Conservation (phyloP, 2,329 filamentous ascomycete genomes). For the Ceratocystis lukuohia region DNA sequence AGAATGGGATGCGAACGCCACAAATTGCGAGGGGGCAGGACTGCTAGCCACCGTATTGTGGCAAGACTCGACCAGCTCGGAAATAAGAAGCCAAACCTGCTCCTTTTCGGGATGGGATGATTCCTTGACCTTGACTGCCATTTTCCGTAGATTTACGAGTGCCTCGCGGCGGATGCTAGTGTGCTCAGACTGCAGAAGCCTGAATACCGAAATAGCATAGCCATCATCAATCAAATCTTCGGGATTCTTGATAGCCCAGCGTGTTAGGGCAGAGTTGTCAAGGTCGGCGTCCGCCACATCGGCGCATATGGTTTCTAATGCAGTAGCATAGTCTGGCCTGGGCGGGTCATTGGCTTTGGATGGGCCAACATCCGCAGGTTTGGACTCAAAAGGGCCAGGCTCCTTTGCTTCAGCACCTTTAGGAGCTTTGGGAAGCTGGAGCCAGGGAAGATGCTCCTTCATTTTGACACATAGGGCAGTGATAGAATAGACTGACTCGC, state of each 20-base stretch:
- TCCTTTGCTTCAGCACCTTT: conserved; percentile 7
- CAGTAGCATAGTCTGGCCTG: conserved; percentile 8
- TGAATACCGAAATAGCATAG: conserved; percentile 53
- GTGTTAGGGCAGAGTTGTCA: conserved; percentile 41
- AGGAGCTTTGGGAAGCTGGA: conserved; percentile 5
- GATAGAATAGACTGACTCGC: conserved; percentile 29
- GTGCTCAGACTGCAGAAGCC: conserved; percentile 63
- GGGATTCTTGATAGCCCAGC: conserved; percentile 63
- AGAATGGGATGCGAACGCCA: conserved; percentile 60
- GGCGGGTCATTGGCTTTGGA: not conserved
- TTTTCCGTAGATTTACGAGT: conserved; percentile 52
- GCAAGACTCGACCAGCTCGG: conserved; percentile 66
- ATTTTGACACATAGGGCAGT: conserved; percentile 26
- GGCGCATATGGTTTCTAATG: conserved; percentile 1
- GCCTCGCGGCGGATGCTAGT: conserved; percentile 68
- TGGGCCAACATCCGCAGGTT: conserved; percentile 11
- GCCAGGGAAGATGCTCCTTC: conserved; percentile 24
- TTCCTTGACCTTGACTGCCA: conserved; percentile 47
- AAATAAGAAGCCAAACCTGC: conserved; percentile 65
- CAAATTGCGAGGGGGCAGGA: conserved; percentile 58
- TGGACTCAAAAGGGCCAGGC: not conserved
- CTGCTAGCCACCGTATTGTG: conserved; percentile 38
- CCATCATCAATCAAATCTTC: conserved; percentile 71
- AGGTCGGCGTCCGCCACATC: conserved; percentile 25
- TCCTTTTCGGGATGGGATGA: conserved; percentile 64